phyloP scores from a whole-genome alignment of 495 filamentous ascomycete genomes.

The Neurospora sp. region DNA sequence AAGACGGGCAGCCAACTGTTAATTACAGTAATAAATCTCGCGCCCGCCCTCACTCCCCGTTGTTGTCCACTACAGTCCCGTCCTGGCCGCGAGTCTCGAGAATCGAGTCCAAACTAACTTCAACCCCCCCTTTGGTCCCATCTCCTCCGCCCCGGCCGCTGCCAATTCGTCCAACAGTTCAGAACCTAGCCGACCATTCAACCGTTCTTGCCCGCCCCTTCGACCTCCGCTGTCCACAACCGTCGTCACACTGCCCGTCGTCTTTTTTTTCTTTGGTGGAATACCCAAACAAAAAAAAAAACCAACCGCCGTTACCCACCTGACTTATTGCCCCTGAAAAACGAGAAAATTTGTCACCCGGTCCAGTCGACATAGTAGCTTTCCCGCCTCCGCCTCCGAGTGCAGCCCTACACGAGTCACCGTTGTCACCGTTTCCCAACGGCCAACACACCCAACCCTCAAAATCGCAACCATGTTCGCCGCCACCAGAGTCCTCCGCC shows the following conservation, averaged over 20 bases:
- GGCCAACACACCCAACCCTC: not conserved
- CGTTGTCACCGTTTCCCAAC: constrained; percentile 1
- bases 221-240: not conserved
- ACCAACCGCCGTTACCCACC: not conserved
- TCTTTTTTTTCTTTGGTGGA: not conserved
- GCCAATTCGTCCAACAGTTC: not conserved
- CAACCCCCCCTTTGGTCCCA: not conserved
- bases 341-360: not conserved
- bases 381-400: not conserved
- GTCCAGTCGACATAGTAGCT: not conserved
- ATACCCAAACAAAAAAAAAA: not conserved
- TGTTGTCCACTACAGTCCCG: not conserved
- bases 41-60: not conserved
- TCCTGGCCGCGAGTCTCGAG: not conserved
- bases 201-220: not conserved
- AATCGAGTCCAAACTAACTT: not conserved
- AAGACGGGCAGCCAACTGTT: not conserved
- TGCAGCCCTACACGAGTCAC: not conserved
- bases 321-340: not conserved
- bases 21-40: not conserved
- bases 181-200: not conserved
- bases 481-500: constrained; percentile 53
- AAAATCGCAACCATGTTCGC: constrained; percentile 42
- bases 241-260: not conserved
- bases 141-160: not conserved